phyloP scores from a whole-genome alignment of 2,329 filamentous ascomycete genomes.

The Ophiostoma montium region DNA sequence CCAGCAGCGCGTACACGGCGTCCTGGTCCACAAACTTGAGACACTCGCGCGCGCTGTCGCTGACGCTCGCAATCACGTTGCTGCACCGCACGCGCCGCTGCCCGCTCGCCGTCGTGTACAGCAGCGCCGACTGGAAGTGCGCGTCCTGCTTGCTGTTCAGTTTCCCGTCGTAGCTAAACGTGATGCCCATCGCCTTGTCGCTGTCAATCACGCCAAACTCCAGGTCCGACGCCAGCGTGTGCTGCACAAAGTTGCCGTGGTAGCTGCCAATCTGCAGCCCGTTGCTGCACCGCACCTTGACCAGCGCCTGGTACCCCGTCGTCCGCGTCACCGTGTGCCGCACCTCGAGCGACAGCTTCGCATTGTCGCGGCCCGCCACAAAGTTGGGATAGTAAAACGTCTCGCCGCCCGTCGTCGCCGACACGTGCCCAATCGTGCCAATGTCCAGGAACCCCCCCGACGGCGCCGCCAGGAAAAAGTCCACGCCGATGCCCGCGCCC shows the following conservation, averaged over 20 bases:
- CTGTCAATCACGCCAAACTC: constrained; percentile 87
- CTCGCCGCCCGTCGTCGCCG: constrained; percentile 84
- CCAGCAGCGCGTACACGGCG: constrained; percentile 73
- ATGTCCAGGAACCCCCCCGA: constrained; percentile 86
- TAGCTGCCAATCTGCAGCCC: constrained; percentile 89
- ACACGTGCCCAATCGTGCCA: constrained; percentile 81
- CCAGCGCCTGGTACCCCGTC: constrained; percentile 86
- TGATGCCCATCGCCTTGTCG: constrained; percentile 83
- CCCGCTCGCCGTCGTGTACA: constrained; percentile 85
- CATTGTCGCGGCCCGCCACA: constrained; percentile 68
- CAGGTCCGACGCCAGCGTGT: constrained; percentile 86
- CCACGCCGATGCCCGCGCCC: constrained; percentile 69
- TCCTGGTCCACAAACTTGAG: constrained; percentile 96
- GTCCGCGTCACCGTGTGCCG: constrained; percentile 75
- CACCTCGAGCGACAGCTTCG: constrained; percentile 75
- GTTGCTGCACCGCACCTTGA: constrained; percentile 98
- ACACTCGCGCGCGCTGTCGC: constrained; percentile 65
- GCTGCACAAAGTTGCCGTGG: constrained; percentile 91
- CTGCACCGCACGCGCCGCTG: constrained; percentile 83
- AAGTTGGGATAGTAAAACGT: constrained; percentile 97
- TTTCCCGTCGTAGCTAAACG: constrained; percentile 93
- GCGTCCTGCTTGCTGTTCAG: constrained; percentile 93
- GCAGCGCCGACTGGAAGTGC: constrained; percentile 87
- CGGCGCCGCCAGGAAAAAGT: constrained; percentile 89
- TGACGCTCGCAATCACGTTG: constrained; percentile 87